Evolutionary conservation across 2,329 filamentous ascomycete species (phyloP), one percentile per base, ranked within the genome.

Genomic region (Nothomitra cinnamomea): DNA sequence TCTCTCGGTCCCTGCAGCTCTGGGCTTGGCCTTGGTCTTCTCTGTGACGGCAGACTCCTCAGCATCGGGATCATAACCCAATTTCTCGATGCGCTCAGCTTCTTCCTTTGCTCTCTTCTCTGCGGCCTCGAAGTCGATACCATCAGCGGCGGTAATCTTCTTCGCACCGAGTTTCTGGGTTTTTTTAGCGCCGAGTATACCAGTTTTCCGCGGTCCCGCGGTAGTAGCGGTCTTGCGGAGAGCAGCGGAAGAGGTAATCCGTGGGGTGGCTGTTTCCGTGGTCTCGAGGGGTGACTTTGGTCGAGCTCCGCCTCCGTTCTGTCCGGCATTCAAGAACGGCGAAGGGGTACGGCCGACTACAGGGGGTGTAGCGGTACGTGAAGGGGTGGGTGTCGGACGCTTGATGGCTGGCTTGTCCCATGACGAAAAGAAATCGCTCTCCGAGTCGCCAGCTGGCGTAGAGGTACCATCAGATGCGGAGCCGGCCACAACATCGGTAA

Each of bases 401-500:
- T 96, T 98, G 70, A 98, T 94, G 3, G 88, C 79, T 21, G 92
- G 92, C 72, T 96, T 95, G 65, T 96, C 92, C 92, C 90, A 98
- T 0, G 88, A 95, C 8, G 90, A 95, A 71, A 98, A 98, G 75
- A 98, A 98, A 66, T 96, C 92, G 63, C 95, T 89, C 19, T 83
- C 82, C 21, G 79, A 75, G 60, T 95, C 88, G 60, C 81, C 84
- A 47, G 84, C 78, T n/a, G 89, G 86, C 10, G 87, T 94, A 59
- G 76, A 79, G 38, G 79, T 74, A 59, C 78, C 82, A 56, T 87
- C 82, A 53, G 70, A 71, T 50, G 76, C 72, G 22, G 71, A 72
- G 52, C 80, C 77, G 57, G 76, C 74, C 54, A 71, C 69, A 32
- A 78, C 73, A 62, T 96, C 92, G 55, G 81, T 85, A 59, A 95